phyloP scores from a whole-genome alignment of 2,329 filamentous ascomycete genomes.

The Hymenoscyphus albidus region DNA sequence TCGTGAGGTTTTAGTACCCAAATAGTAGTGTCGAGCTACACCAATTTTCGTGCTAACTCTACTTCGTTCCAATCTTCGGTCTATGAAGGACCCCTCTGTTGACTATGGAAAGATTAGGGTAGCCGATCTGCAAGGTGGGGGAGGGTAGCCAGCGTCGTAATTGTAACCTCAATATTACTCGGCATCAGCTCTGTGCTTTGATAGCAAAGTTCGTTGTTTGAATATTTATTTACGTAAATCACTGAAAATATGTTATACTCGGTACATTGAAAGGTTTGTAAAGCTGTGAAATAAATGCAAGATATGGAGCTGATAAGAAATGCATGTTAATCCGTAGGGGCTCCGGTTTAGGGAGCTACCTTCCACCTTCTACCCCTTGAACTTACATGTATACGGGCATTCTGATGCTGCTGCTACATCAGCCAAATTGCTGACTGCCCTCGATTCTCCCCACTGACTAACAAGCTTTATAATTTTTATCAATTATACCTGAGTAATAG shows the following conservation, averaged over 20 bases:
- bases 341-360: not conserved
- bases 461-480: not conserved
- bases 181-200: not conserved
- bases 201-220: not conserved
- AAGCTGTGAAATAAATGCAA: not conserved
- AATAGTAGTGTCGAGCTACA: too few relatives aligned
- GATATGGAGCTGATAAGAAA: not conserved
- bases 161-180: not conserved
- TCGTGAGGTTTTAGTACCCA: not conserved
- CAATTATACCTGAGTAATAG: not conserved
- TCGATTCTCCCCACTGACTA: not conserved
- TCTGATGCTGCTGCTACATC: not conserved
- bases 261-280: not conserved
- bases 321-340: not conserved
- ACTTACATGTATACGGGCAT: not conserved
- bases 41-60: not conserved
- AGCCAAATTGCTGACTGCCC: not conserved
- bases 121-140: not conserved
- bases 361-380: not conserved
- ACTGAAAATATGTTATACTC: not conserved
- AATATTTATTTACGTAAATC: not conserved
- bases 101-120: not conserved
- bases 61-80: not conserved
- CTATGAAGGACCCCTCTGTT: not conserved
- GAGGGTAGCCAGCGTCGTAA: not conserved